Evolutionary conservation across 139 green algal genomes (phyloP).

Genomic region (Chlorella sorokiniana): DNA sequence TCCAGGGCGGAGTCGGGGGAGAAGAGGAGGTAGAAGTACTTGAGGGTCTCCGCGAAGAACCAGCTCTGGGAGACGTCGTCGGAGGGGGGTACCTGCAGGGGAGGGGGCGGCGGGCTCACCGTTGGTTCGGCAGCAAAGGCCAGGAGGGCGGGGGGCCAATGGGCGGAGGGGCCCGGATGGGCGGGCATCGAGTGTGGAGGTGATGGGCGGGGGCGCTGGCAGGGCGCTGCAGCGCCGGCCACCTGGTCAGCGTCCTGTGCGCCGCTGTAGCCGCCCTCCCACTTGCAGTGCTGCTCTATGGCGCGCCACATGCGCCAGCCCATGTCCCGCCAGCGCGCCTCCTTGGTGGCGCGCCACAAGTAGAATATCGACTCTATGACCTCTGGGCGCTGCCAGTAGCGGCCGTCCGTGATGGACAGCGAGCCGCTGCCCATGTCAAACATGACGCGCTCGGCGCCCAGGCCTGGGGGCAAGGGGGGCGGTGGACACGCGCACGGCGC

Average conservation of each 20-base stretch:
- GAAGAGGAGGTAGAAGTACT: constrained; percentile 85
- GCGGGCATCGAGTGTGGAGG: background rate
- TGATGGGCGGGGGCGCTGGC: background rate
- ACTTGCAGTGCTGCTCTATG: constrained; percentile 59
- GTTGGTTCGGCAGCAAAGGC: background rate
- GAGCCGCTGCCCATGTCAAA: constrained; percentile 42
- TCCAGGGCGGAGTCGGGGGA: constrained; percentile 44
- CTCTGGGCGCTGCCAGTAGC: constrained; percentile 76
- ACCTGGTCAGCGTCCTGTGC: constrained; percentile 56
- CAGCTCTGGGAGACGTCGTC: constrained; percentile 77
- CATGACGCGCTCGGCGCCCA: constrained; percentile 59
- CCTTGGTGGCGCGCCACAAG: constrained; percentile 68
- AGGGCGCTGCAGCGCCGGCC: no score
- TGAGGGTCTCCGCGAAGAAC: constrained; percentile 82
- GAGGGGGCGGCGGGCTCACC: background rate
- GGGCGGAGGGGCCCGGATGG: background rate
- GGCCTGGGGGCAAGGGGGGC: constrained; percentile 33
- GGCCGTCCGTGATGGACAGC: constrained; percentile 36
- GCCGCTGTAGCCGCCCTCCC: constrained; percentile 65
- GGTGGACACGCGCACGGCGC: background rate
- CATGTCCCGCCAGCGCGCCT: constrained; percentile 68
- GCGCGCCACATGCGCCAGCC: constrained; percentile 72
- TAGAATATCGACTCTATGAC: constrained; percentile 71
- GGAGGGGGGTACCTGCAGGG: constrained; percentile 34
- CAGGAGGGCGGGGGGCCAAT: background rate